Evolutionary conservation across 2,329 filamentous ascomycete genomes (phyloP).

Genomic region (Colletotrichum godetiae): DNA sequence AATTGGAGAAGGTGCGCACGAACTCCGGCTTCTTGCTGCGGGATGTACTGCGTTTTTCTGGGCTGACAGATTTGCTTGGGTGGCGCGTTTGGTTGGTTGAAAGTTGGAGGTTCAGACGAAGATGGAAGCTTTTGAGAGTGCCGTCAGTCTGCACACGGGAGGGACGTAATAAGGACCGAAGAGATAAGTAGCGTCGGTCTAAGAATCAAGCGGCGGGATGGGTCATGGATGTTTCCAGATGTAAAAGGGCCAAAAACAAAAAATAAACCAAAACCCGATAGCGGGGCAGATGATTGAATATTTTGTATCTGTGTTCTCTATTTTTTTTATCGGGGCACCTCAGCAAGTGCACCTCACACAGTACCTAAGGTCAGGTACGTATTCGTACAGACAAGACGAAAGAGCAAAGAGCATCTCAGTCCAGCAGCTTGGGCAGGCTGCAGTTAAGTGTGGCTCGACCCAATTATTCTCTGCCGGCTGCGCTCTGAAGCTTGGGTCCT

Average conservation of each 20-base stretch:
- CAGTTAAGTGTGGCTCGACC: constrained; percentile 6
- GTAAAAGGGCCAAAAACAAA: background rate
- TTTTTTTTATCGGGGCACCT: constrained; percentile 7
- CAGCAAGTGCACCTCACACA: background rate
- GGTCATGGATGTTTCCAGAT: constrained; percentile 36
- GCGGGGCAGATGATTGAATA: constrained; percentile 11
- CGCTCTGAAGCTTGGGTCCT: background rate
- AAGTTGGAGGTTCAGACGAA: constrained; percentile 30
- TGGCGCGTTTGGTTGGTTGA: background rate
- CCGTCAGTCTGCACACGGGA: constrained; percentile 7
- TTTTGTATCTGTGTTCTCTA: background rate
- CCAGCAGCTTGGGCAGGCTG: constrained; percentile 3
- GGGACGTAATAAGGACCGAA: constrained; percentile 27
- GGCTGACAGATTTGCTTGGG: background rate
- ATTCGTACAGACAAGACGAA: constrained; percentile 2
- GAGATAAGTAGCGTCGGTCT: constrained; percentile 9
- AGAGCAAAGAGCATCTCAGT: background rate
- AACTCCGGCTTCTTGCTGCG: constrained; percentile 13
- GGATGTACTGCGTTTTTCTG: constrained; percentile 6
- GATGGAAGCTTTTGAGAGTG: constrained; percentile 14
- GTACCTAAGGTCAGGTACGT: background rate
- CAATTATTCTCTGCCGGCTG: background rate
- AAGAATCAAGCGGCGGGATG: constrained; percentile 25
- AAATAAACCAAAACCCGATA: constrained; percentile 14
- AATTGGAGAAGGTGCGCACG: constrained; percentile 16